A percentile compares a stretch with the other conserved stretches of the same genome.
phyloP scores from a whole-genome alignment of 192 early-diverging fungal species.

The Cladochytrium replicatum region DNA sequence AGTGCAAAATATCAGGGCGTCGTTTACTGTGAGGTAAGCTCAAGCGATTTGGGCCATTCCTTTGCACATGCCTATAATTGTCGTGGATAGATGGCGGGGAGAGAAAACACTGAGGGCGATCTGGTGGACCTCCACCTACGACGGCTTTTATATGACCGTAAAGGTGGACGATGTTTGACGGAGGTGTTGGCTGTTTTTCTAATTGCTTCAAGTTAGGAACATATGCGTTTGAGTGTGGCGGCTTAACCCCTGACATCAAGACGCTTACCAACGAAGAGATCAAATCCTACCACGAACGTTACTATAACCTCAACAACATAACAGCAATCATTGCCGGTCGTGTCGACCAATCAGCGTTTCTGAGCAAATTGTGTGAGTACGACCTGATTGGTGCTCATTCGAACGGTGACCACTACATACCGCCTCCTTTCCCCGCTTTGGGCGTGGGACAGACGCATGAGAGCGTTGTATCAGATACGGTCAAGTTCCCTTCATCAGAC shows the following conservation, averaged over 20 bases:
- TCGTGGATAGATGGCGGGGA: conserved; percentile 62
- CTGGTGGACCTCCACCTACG: conserved; percentile 46
- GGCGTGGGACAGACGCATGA: no score
- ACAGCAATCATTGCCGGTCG: conserved; percentile 54
- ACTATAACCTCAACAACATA: conserved; percentile 61
- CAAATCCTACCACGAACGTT: conserved; percentile 60
- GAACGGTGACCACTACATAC: no score
- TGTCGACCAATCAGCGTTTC: conserved; percentile 33
- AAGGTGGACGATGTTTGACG: no score
- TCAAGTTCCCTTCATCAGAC: conserved; percentile 53
- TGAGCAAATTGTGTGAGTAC: no score
- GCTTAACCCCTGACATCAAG: conserved; percentile 59
- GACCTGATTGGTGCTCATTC: no score
- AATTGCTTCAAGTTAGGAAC: conserved; percentile 37
- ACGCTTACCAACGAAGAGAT: conserved; percentile 66
- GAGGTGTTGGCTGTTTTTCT: no score
- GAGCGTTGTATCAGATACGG: no score
- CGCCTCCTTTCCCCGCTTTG: no score
- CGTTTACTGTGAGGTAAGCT: conserved; percentile 46
- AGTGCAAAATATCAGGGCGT: conserved; percentile 67
- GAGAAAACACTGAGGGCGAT: conserved; percentile 63
- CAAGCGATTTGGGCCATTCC: no score
- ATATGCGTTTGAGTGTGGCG: conserved; percentile 69
- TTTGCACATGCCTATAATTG: not conserved
- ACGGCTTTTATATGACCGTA: conserved; percentile 29